Evolutionary conservation across 441 rosid species (phyloP), one percentile per base, ranked within the genome.

Genomic region (Macaranga tanarius): DNA sequence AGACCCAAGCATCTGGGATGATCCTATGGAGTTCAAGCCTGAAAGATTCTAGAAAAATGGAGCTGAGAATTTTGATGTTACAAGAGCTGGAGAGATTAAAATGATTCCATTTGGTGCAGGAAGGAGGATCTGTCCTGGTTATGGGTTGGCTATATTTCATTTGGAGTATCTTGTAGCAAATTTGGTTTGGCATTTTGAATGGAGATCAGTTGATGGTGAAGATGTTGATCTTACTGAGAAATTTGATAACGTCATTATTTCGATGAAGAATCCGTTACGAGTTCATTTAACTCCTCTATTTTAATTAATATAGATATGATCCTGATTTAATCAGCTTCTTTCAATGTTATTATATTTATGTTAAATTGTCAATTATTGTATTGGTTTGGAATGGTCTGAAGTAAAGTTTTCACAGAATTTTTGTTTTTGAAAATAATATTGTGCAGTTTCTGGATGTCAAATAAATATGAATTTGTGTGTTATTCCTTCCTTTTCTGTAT

Each of bases 1-100:
- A 84, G 84, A 84, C 8, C 85, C 83, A 7, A 69, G 52, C 34
- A 75, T 80, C 7, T 84, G 87, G 85, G 85, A 84, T 44, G 76
- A 84, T 57, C 88, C 82, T 17, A 80, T 77, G 84, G 75, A 70
- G 4, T 85, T 82, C 65, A 77, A 67, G 72, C 84, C 86, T 0
- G 84, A 80, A 64, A 82, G 85, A 51, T 80, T 84, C 64, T 2
- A 74, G 50, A 48, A 60, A 23, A 22, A 25, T 5, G 47, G 22
- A 52, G n/a, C 1, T 60, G 23, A 10, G 70, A 20, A 34, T 16
- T 77, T 77, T 12, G 87, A 82, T 17, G 61, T 81, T 1, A 82
- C 82, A 1, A 85, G 85, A 12, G 79, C 67, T 15, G 65, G 75
- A 31, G 86, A 82, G 73, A 79, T 78, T 7, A 74, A 78, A 57